Base-by-base conservation (phyloP, 2,329 filamentous ascomycete species). In the Penicillium polonicum region DNA sequence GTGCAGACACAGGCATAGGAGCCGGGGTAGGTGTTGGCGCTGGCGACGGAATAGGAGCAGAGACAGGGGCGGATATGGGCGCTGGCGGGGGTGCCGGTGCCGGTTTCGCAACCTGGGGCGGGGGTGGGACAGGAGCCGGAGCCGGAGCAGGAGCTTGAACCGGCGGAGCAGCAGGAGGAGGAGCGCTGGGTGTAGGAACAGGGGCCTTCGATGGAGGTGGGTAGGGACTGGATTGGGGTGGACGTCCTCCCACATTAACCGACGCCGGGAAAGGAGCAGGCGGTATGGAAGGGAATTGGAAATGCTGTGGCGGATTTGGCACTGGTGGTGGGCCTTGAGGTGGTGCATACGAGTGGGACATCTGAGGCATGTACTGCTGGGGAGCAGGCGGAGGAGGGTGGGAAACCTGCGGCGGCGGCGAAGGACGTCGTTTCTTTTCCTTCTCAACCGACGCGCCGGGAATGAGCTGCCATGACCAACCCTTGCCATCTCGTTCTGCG, bases 391-490 rank as follows among this genome's bases (percentile, higher is more conserved):
- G 49, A 33, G 71, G 66, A 21, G 69, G 66, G 48, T 72, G 72
- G 21, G 70, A 68, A 10, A 68, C 65, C 52, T 72, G 72, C 35
- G 73, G 70, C 35, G 75, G 75, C 57, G 75, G 75, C 43, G 75
- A 77, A 23, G 75, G 75, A 38, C 75, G 71, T 71, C 84, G 83
- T 65, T 79, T 79, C 70, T 79, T 79, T 64, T 84, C 81, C 65
- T 84, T 85, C 62, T 86, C 83, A 42, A 86, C 83, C 3, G 83
- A 83, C 5, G 83, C 79, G 12, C 82, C 81, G 25, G 82, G 80
- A 46, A 85, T 82, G 64, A 87, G 80, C 55, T 82, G 80, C 85
- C 85, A 88, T 51, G 84, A 81, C 76, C 82, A 86, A 46, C 85
- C 85, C 71, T 87, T 87, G 53, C 85, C 85, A 68, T 80, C 79